Evolutionary conservation across 202 grass and related monocot species (phyloP), one percentile per base, ranked within the genome.

Genomic region (Zizania palustris): DNA sequence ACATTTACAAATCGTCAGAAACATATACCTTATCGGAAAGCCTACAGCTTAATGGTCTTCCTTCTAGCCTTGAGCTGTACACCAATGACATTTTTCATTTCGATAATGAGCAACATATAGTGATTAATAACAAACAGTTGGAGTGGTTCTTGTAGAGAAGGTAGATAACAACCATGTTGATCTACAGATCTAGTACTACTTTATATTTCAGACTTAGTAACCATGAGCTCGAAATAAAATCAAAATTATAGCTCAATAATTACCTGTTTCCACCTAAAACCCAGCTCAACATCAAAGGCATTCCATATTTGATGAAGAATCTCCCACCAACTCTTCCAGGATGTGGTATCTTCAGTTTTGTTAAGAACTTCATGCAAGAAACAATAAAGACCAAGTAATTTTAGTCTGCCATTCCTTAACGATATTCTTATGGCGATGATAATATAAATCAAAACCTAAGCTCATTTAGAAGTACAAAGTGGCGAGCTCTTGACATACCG

Each of bases 201-300:
- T 74, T 3, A 8, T 49, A 63, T 61, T 71, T 61, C 54, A 80
- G 18, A 28, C 49, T 71, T 4, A 20, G 21, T 40, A 62, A 70
- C 38, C 28, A 4, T 45, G 37, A 63, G 28, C 14, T 79, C 9
- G 8, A 65, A 72, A 71, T 45, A 28, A 58, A 63, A 78, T 51
- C 19, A 65, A 80, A 57, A 21, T 42, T 65, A 78, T 64, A 89
- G 64, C 18, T 83, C 58, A 80, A 82, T 37, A 73, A 85, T 67
- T 71, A 98, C 95, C 91, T 98, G 80, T 98, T 98, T 39, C 96
- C 96, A 71, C 91, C 96, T 64, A 98, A 81, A 54, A 98, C 85
- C 96, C 96, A 98, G 66, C 85, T 90, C 45, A 98, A 69, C 96
- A 98, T 98, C 41, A 85, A 63, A 20, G 96, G 96, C 96, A 98